phyloP scores from a whole-genome alignment of 148 eudicot species.

The Chenopodium formosanum region DNA sequence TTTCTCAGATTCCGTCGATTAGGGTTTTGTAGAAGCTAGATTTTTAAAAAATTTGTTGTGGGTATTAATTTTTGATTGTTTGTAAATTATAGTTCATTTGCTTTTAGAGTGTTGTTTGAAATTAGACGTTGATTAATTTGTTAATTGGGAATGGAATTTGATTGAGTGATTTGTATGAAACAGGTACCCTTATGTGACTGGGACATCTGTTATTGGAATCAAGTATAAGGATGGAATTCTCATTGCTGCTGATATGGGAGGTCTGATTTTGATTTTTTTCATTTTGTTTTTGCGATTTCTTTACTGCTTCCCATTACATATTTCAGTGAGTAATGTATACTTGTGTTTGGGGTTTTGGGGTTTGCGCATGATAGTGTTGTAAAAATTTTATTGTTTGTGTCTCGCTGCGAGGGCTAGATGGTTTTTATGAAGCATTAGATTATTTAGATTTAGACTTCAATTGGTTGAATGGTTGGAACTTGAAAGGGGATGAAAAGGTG shows the following conservation, averaged over 20 bases:
- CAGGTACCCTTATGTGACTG: slow-evolving; percentile 87
- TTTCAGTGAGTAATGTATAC: background rate
- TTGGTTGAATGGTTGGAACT: background rate
- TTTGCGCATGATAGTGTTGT: background rate
- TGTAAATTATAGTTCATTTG: background rate
- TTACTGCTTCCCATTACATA: background rate
- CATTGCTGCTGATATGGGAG: slow-evolving; percentile 99
- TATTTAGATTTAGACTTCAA: background rate
- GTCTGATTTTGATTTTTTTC: slow-evolving; percentile 32
- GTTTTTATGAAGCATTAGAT: background rate
- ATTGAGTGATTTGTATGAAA: slow-evolving; percentile 2
- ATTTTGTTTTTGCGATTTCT: background rate
- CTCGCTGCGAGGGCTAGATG: background rate
- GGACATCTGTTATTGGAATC: slow-evolving; percentile 90
- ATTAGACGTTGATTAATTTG: background rate
- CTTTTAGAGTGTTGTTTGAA: slow-evolving; percentile 3
- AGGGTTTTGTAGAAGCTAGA: background rate
- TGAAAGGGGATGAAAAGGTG: background rate
- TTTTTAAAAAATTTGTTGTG: background rate
- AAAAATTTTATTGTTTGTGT: background rate
- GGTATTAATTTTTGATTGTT: background rate
- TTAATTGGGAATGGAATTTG: slow-evolving; percentile 2
- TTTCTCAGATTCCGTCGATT: background rate
- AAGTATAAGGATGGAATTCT: slow-evolving; percentile 96
- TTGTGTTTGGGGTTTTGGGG: background rate